These are phyloP conservation scores for Williopsis jadinii DNA, from an alignment of 1,139 yeast genomes.

Conservation along the genomic window DNA sequence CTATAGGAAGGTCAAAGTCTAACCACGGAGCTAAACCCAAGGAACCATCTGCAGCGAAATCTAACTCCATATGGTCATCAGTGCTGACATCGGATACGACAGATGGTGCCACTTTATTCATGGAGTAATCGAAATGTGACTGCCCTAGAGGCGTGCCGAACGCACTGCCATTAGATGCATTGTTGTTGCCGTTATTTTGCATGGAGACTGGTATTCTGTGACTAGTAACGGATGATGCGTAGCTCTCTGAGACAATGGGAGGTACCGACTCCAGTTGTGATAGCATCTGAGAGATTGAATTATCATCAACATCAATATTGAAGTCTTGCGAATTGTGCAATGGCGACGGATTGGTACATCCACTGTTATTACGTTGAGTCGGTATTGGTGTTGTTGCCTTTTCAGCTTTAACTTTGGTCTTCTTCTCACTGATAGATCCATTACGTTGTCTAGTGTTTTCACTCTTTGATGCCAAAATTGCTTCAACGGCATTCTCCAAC, in stretches of 20 bases:
- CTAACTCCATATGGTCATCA: constrained; percentile 16
- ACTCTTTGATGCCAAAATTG: constrained; percentile 31
- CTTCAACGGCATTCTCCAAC: constrained; percentile 50
- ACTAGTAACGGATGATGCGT: background rate
- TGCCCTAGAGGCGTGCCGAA: background rate
- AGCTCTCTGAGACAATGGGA: constrained; percentile 17
- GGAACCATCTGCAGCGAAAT: constrained; percentile 63
- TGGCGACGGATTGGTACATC: constrained; percentile 12
- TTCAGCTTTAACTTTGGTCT: background rate
- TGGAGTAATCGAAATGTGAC: background rate
- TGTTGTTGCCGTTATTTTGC: background rate
- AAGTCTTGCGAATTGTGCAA: constrained; percentile 6
- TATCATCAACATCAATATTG: constrained; percentile 1
- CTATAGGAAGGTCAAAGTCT: constrained; percentile 9
- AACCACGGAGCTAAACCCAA: constrained; percentile 55
- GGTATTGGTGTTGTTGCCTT: background rate
- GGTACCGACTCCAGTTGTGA: constrained; percentile 20
- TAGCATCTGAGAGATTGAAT: constrained; percentile 21
- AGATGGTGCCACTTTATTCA: constrained; percentile 8
- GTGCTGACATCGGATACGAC: constrained; percentile 4
- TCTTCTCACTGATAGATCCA: background rate
- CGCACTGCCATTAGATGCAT: background rate
- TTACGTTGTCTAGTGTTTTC: background rate
- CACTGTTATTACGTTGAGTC: background rate
- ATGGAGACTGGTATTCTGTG: background rate